Evolutionary conservation across 345 rosid species (phyloP).

Genomic region (Aquilaria sinensis): DNA sequence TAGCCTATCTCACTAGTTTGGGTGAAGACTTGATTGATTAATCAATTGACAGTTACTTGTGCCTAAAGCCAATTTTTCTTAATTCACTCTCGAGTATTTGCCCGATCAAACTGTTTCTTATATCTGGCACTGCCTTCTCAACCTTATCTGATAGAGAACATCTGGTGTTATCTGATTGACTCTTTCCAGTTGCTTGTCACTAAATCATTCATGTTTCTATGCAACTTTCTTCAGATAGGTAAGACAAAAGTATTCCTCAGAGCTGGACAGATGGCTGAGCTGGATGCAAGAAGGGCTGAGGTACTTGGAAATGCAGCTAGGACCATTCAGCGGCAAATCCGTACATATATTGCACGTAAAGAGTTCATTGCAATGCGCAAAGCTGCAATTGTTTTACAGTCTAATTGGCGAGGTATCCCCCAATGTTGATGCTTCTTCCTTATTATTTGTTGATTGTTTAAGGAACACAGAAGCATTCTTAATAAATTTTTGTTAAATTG

Average conservation of each 20-base stretch:
- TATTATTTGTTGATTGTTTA: neutral
- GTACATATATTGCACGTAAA: constrained; percentile 70
- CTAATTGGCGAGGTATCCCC: constrained; percentile 61
- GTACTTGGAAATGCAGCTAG: constrained; percentile 95
- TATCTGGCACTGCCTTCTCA: no score
- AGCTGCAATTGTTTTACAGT: constrained; percentile 70
- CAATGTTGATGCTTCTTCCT: neutral
- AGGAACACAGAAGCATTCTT: neutral
- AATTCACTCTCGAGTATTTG: no score
- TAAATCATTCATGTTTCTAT: constrained; percentile 8
- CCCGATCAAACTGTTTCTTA: no score
- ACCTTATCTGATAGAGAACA: no score
- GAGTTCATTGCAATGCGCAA: constrained; percentile 55
- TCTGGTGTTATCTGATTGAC: no score
- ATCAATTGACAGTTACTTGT: no score
- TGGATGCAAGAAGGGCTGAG: constrained; percentile 95
- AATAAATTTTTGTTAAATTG: neutral
- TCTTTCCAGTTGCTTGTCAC: no score
- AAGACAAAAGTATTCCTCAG: constrained; percentile 85
- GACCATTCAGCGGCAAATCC: constrained; percentile 67
- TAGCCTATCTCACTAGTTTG: no score
- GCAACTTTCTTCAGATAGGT: constrained; percentile 60
- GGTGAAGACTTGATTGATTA: no score
- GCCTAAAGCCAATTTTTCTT: no score
- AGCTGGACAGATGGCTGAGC: constrained; percentile 99